phyloP scores from a whole-genome alignment of 1,284 basidiomycete genomes.

The Malassezia caprae region DNA sequence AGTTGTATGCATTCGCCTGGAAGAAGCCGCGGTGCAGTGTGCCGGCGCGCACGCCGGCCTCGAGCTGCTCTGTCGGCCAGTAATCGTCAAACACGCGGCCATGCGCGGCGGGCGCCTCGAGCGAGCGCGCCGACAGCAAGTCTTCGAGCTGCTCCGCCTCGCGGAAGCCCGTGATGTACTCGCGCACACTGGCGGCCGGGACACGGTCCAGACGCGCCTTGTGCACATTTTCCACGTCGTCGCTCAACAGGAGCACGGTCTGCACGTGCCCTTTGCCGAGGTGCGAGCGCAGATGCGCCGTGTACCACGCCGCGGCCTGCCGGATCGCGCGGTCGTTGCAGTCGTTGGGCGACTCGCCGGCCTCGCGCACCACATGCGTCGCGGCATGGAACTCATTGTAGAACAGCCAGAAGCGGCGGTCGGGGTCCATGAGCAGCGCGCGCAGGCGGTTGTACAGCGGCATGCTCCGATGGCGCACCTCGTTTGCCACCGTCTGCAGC shows the following conservation, averaged over 20 bases:
- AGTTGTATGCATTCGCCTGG: constrained; percentile 91
- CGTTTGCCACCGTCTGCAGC: constrained; percentile 87
- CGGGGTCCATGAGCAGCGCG: constrained; percentile 40
- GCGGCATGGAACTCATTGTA: constrained; percentile 36
- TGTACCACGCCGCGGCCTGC: constrained; percentile 36
- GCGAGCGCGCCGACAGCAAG: constrained; percentile 33
- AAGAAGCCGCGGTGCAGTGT: constrained; percentile 83
- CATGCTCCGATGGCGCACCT: constrained; percentile 85
- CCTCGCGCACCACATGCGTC: constrained; percentile 27
- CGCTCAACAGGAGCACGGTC: constrained; percentile 52
- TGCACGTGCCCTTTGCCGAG: constrained; percentile 18
- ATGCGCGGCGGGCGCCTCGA: constrained; percentile 2
- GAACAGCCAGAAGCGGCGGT: constrained; percentile 40
- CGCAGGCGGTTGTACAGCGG: constrained; percentile 67
- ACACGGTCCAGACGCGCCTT: constrained; percentile 50
- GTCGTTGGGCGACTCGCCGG: constrained; percentile 43
- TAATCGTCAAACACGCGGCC: constrained; percentile 57
- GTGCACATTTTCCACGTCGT: constrained; percentile 74
- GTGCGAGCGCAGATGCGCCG: constrained; percentile 27
- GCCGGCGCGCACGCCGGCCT: constrained; percentile 75
- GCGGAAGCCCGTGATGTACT: constrained; percentile 40
- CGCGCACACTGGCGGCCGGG: constrained; percentile 35
- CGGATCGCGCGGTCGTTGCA: constrained; percentile 44
- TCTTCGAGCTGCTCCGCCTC: constrained; percentile 37
- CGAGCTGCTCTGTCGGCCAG: constrained; percentile 61